Evolutionary conservation across 352 stramenopile genomes (phyloP), one percentile per base, ranked within the genome.

Genomic region (Globisporangium rhizosaccharum): DNA sequence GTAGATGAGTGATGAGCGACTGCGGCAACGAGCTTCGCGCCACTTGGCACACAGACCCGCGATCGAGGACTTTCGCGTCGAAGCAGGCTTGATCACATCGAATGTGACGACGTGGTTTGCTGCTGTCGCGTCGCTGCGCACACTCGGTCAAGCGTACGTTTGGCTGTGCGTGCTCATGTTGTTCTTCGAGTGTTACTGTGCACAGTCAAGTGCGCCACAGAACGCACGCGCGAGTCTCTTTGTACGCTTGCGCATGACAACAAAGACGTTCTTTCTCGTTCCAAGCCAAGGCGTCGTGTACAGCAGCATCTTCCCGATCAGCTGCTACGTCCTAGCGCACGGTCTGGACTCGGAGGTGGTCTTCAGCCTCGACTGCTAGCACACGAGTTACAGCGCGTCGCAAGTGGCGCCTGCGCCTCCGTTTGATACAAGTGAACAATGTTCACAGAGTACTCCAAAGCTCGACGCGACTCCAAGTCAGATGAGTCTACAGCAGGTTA

Each of bases 261-360:
- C 65, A 8, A 56, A 53, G 15, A 69, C 61, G 11, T 26, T 70
- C n/a, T 66, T 77, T 12, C 25, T 64, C 47, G 30, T 77, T 0
- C 70, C 70, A 11, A 74, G 66, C 36, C 70, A 77, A 51, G 58
- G 67, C 0, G 56, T 72, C 14, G 53, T 72, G 18, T 77, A 75
- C 49, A 67, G 67, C 2, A 72, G 61, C 8, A 26, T 65, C 11
- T 44, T 78, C 26, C 70, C 70, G 2, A 67, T 78, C 18, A 11
- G 26, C 2, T 75, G 67, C 49, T 78, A 78, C 55, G 49, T 61
- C 0, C 1, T 73, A 1, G 67, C 70, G 2, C 70, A 78, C 39
- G n/a, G 60, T 2, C 46, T 78, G 26, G 67, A 78, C 50, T 49
- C 67, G 6, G 37, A 51, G 0, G 42, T 51, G 0, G 53, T n/a